Base-by-base conservation (phyloP, 2,329 filamentous ascomycete species). In the Monilinia fructigena region DNA sequence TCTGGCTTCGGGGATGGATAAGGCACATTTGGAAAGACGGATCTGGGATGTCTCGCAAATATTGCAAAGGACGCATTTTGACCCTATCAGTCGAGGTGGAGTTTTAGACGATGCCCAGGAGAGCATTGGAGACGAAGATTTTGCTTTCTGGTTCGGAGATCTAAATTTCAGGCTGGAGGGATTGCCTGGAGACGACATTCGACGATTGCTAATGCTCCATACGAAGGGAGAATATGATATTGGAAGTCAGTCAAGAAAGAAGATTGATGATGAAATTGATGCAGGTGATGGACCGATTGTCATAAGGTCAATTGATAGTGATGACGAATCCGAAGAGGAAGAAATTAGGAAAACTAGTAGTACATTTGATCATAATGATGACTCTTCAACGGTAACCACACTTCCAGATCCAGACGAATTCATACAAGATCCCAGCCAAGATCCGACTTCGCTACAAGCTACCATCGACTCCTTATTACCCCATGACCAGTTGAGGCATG, bases 71-170 rank as follows among this genome's bases (percentile, higher is more conserved):
- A 90, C 92, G 1, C 88, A 86, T 69, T 98, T 98, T 73, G 86
- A 90, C 8, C 88, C 92, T 0, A 84, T 96, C 8, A 81, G 82
- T 50, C 84, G 89, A 67, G 81, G 84, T 0, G 88, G 90, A 11
- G 86, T 89, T 7, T 80, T 85, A 1, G 82, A 87, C 48, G 86
- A 88, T n/a, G 86, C 89, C 28, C 80, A 83, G 0, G 87, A 90
- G 62, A 85, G 82, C 47, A 89, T 99, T 70, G 93, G 92, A 0
- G 91, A 96, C 50, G 94, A 96, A 71, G 95, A 99, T 75, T 93
- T 97, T 78, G 87, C 89, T 0, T 97, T 99, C 74, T 98, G 94
- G 92, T 91, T 97, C 74, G 95, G 95, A 8, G 95, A 99, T 77
- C 82, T 99, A 53, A 99, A 99, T 76, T 99, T 97, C 75, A 87